These are phyloP conservation scores for Ustilago hordei DNA, from an alignment of 1,284 basidiomycete species.

Conservation along the genomic window DNA sequence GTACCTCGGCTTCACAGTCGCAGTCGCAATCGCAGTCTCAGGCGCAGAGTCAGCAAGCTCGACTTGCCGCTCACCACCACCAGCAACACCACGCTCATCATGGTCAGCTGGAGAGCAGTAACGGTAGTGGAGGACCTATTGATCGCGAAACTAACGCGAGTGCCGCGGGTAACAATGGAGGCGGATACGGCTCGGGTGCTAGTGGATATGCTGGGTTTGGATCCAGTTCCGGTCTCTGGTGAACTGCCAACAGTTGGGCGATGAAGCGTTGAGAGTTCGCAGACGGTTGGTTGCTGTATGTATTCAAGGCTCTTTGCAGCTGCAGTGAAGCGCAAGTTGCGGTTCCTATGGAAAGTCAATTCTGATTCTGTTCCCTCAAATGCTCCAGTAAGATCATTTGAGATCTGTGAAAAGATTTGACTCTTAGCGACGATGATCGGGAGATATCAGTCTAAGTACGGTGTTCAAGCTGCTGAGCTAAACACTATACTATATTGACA, in stretches of 20 bases:
- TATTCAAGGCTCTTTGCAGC: background rate
- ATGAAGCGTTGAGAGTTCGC: background rate
- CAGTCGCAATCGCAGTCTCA: slow-evolving; percentile 29
- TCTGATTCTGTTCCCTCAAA: background rate
- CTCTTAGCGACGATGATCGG: too few species aligned
- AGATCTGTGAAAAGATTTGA: too few species aligned
- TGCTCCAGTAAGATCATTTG: too few species aligned
- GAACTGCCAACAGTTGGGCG: background rate
- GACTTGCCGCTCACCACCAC: slow-evolving; percentile 18
- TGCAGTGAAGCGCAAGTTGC: background rate
- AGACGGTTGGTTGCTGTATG: background rate
- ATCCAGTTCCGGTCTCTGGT: slow-evolving; percentile 29
- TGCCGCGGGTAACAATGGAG: background rate
- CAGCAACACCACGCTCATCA: slow-evolving; percentile 26
- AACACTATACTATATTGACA: too few species aligned
- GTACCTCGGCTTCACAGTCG: slow-evolving; percentile 18
- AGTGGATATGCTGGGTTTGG: slow-evolving; percentile 27
- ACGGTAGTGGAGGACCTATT: slow-evolving; percentile 35
- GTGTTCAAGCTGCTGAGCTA: too few species aligned
- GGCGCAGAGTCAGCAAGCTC: slow-evolving; percentile 23
- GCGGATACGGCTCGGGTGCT: slow-evolving; percentile 15
- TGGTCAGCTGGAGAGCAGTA: background rate
- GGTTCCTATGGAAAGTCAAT: background rate
- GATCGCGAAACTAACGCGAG: slow-evolving; percentile 21
- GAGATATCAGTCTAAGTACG: too few species aligned